Percentiles rank a stretch among this genome's conserved stretches.
Conservation (phyloP, 23 red algal species). For the Porphyridium purpureum region DNA sequence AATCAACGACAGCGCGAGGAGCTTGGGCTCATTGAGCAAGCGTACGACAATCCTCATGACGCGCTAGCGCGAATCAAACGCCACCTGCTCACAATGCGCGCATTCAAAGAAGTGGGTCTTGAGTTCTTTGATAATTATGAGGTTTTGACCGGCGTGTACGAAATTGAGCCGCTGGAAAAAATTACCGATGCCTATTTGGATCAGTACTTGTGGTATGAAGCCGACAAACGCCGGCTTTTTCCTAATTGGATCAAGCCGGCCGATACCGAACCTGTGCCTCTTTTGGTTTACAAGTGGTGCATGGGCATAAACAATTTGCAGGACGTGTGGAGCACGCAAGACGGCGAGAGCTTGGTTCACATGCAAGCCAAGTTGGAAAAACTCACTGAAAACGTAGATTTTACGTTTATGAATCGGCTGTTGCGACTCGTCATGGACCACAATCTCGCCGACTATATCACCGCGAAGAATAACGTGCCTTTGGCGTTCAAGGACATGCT, state of each 20-base stretch:
- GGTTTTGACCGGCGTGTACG: constrained; percentile 64
- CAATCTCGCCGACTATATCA: constrained; percentile 92
- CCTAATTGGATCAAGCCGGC: constrained; percentile 91
- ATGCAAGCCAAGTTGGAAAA: constrained; percentile 58
- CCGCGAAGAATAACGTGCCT: constrained; percentile 82
- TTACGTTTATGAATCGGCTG: constrained; percentile 70
- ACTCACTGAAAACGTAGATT: constrained; percentile 67
- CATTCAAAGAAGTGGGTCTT: constrained; percentile 65
- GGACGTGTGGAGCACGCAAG: constrained; percentile 55
- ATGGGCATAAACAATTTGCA: constrained; percentile 71
- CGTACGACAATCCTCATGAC: constrained; percentile 81
- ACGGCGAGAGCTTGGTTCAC: constrained; percentile 45
- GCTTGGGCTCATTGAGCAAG: constrained; percentile 64
- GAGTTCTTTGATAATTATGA: constrained; percentile 90
- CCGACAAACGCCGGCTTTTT: constrained; percentile 75
- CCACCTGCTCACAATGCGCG: constrained; percentile 41
- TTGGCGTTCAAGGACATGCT: constrained; percentile 96
- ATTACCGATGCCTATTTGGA: constrained; percentile 91
- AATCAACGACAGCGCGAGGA: constrained; percentile 79
- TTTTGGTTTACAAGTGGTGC: constrained; percentile 85
- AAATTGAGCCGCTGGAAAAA: constrained; percentile 80
- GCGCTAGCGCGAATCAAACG: constrained; percentile 74
- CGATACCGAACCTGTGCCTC: constrained; percentile 76
- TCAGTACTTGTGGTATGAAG: constrained; percentile 96
- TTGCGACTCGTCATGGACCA: constrained; percentile 86